Conservation (phyloP, 148 eudicot species). For the Arbutus unedo region DNA sequence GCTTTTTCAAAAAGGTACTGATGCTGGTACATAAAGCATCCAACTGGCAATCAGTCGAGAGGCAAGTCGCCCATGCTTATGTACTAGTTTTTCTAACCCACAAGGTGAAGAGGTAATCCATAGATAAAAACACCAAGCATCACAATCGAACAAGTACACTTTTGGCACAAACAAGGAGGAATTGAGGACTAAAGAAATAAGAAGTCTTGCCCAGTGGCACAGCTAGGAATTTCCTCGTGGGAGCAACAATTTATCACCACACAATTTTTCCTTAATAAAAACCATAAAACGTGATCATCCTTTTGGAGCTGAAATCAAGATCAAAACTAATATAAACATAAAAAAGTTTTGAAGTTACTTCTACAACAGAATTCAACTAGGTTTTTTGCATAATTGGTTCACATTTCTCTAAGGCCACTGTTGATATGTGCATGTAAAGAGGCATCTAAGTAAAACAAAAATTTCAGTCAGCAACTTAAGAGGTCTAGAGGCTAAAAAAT, state of each 20-base stretch:
- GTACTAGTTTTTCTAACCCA: not conserved
- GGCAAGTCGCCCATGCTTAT: not conserved
- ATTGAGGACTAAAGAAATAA: not conserved
- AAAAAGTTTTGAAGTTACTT: too few relatives aligned
- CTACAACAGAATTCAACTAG: too few relatives aligned
- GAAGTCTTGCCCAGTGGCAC: not conserved
- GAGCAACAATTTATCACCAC: too few relatives aligned
- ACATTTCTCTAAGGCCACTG: too few relatives aligned
- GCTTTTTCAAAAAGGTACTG: not conserved
- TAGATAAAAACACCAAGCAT: not conserved
- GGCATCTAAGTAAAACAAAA: not conserved
- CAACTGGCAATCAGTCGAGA: not conserved
- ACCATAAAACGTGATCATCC: too few relatives aligned
- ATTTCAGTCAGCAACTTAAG: too few relatives aligned
- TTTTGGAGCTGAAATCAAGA: too few relatives aligned
- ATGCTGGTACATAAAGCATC: not conserved
- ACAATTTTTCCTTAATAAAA: too few relatives aligned
- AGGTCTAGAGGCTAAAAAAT: too few relatives aligned
- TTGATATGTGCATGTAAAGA: not conserved
- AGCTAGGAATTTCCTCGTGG: too few relatives aligned
- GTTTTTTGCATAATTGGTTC: too few relatives aligned
- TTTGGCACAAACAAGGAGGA: not conserved
- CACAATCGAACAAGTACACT: not conserved
- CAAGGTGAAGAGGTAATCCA: not conserved
- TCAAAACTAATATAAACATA: too few relatives aligned